Evolutionary conservation across 495 filamentous ascomycete genomes (phyloP).

Genomic region (Thermothielavioides terrestris): DNA sequence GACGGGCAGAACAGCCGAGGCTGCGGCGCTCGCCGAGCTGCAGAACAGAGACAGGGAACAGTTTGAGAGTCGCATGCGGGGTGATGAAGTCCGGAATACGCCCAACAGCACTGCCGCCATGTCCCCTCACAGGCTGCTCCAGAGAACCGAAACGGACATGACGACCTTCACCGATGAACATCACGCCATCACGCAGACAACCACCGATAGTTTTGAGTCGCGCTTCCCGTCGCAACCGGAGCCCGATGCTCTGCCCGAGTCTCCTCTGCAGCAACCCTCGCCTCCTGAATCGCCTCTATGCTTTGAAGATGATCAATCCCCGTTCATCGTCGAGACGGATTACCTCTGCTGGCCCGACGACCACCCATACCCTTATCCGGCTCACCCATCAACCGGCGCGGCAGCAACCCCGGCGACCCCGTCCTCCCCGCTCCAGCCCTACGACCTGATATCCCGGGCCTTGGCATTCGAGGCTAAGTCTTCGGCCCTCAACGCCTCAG

Average conservation of each 20-base stretch:
- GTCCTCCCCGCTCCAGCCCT: slow-evolving; percentile 38
- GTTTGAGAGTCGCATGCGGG: slow-evolving; percentile 31
- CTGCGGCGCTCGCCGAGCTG: slow-evolving; percentile 13
- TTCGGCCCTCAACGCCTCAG: slow-evolving; percentile 41
- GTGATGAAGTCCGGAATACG: slow-evolving; percentile 25
- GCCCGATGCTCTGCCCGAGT: slow-evolving; percentile 11
- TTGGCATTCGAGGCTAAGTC: slow-evolving; percentile 39
- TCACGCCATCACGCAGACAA: slow-evolving; percentile 37
- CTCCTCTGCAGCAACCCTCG: slow-evolving; percentile 1
- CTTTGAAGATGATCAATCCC: slow-evolving; percentile 26
- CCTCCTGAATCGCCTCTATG: slow-evolving; percentile 2
- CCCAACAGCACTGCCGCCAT: slow-evolving; percentile 13
- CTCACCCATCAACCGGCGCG: slow-evolving; percentile 11
- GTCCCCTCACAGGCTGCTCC: slow-evolving; percentile 16
- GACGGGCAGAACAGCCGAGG: slow-evolving; percentile 4
- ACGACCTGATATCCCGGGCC: slow-evolving; percentile 38
- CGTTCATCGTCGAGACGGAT: slow-evolving; percentile 41
- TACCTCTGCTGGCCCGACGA: slow-evolving; percentile 43
- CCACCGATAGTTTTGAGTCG: slow-evolving; percentile 32
- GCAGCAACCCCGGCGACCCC: slow-evolving; percentile 3
- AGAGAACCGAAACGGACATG: slow-evolving; percentile 28
- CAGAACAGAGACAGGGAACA: slow-evolving; percentile 22
- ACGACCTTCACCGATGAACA: slow-evolving; percentile 37
- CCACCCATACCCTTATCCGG: slow-evolving; percentile 36
- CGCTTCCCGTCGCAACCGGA: slow-evolving; percentile 24